Percentiles rank a stretch among this genome's conserved stretches.
phyloP scores from a whole-genome alignment of 441 rosid genomes.

The Adansonia grandidieri region DNA sequence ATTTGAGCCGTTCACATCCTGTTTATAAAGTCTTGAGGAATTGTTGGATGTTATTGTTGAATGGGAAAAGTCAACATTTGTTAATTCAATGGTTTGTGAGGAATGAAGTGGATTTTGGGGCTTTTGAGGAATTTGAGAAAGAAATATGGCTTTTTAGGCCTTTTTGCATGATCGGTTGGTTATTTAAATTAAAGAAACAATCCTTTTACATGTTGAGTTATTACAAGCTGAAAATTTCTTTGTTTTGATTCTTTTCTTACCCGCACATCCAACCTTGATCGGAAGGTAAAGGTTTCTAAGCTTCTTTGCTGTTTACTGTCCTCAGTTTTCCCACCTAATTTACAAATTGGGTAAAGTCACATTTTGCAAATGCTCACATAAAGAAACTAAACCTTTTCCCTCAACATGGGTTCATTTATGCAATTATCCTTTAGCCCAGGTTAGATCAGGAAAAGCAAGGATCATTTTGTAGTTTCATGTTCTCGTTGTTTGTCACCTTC shows the following conservation, averaged over 20 bases:
- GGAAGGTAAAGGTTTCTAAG: background rate
- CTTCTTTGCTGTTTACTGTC: background rate
- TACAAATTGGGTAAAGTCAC: constrained; percentile 27
- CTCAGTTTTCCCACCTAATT: background rate
- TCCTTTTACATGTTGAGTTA: background rate
- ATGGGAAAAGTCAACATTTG: background rate
- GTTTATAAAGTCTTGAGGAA: background rate
- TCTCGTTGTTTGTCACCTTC: background rate
- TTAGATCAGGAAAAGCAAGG: background rate
- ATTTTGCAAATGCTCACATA: background rate
- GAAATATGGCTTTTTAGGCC: background rate
- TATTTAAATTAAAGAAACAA: constrained; percentile 1
- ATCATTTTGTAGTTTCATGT: background rate
- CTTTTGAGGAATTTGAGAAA: background rate
- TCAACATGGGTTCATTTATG: background rate
- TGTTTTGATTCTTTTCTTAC: background rate
- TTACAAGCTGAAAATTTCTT: background rate
- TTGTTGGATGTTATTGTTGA: background rate
- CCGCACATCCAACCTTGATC: background rate
- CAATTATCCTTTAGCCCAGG: background rate
- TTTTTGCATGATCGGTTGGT: background rate
- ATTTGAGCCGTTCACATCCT: background rate
- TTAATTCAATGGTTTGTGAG: background rate
- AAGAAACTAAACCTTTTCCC: background rate
- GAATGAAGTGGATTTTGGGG: background rate